Base-by-base conservation (phyloP, 2,329 filamentous ascomycete species). In the Beauveria brongniartii region DNA sequence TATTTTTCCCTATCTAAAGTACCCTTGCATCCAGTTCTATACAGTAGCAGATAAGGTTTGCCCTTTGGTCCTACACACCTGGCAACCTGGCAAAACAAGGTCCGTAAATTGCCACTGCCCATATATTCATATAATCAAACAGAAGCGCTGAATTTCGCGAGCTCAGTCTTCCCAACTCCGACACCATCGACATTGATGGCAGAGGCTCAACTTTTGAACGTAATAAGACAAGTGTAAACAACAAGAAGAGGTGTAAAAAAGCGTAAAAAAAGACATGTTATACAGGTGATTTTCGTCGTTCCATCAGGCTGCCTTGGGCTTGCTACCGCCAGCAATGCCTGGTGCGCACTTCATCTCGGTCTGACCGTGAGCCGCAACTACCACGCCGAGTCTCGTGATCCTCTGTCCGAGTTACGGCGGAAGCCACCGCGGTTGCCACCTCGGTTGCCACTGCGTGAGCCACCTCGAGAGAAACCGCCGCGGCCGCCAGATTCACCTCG, bases 341-440 rank as follows among this genome's bases (percentile, higher is more conserved):
- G 14, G 24, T 22, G 24, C 20, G 37, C 52, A 28, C 5, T 20
- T 26, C 22, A 20, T 16, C 20, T 40, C 8, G 5, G 30, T 54
- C 16, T 28, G 20, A 22, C 7, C 7, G 4, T 24, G 8, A 20
- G 10, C 3, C 28, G 20, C n/a, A 18, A 10, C 46, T 52, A 59
- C 24, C 40, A 52, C 37, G 48, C 24, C 18, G 56, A 52, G 2
- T 59, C 56, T 26, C 41, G 30, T 3, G 46, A 40, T 16, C 48
- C 46, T 16, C n/a, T 50, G 14, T 59, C 37, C 16, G 55, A 51
- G 37, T 30, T 43, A 26, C 61, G 37, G 46, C 57, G 48, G 22
- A 56, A 55, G 18, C 63, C 56, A 22, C 62, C 55, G 10, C 55
- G 40, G 47, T 52, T 47, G 40, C 61, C 57, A n/a, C 57, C 44